Conservation (phyloP, 805 yeast species). For the Blastobotrys parvus region DNA sequence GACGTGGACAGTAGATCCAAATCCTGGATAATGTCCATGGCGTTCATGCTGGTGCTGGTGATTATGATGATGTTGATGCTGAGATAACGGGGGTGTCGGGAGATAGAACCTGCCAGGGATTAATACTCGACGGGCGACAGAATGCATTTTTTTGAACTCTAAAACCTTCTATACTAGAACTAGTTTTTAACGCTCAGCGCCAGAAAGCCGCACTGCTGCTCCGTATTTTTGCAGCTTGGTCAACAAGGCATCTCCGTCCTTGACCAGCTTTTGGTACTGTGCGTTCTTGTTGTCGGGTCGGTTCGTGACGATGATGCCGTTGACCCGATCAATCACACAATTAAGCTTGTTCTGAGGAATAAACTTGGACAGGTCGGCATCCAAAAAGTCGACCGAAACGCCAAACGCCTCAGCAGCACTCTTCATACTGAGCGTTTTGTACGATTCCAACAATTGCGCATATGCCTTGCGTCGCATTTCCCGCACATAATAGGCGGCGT, state of each 20-base stretch:
- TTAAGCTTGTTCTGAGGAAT: conserved; percentile 90
- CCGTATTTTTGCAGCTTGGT: conserved; percentile 95
- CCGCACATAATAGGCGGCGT: conserved; percentile 76
- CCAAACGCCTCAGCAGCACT: conserved; percentile 95
- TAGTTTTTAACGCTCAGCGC: conserved; percentile 77
- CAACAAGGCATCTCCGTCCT: conserved; percentile 85
- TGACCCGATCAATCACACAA: conserved; percentile 92
- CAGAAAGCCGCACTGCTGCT: conserved; percentile 92
- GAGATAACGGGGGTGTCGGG: too few relatives aligned
- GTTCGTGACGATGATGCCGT: conserved; percentile 87
- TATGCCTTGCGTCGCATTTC: conserved; percentile 95
- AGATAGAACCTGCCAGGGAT: too few relatives aligned
- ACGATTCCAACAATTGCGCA: conserved; percentile 87
- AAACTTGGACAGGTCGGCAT: conserved; percentile 76
- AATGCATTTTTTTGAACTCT: too few relatives aligned
- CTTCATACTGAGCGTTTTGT: conserved; percentile 78
- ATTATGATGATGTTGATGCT: too few relatives aligned
- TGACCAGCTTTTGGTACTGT: conserved; percentile 80
- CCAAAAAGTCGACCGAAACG: conserved; percentile 80
- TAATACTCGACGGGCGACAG: too few relatives aligned
- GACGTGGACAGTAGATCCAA: too few relatives aligned
- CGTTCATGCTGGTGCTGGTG: not conserved
- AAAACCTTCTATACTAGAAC: too few relatives aligned
- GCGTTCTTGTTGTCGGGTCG: conserved; percentile 94
- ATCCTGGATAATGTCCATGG: conserved; percentile 1